A percentile compares a stretch with the other conserved stretches of the same genome.
These are phyloP conservation scores for Tilletia horrida DNA, from an alignment of 1,284 basidiomycete genomes.

Conservation along the genomic window DNA sequence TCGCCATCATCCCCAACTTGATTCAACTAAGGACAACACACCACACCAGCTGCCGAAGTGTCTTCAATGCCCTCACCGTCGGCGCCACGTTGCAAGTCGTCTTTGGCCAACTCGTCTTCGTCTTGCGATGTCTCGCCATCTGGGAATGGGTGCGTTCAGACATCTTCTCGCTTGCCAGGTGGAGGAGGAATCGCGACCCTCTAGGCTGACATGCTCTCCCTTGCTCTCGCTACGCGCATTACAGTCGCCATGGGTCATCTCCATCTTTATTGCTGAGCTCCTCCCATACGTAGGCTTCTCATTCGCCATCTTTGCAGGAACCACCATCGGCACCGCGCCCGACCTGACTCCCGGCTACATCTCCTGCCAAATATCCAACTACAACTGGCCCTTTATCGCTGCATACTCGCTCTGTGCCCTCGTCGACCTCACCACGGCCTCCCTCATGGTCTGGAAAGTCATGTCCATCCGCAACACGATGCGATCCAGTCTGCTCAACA, in stretches of 20 bases:
- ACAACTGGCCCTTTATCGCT: slow-evolving; percentile 13
- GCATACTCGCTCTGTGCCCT: slow-evolving; percentile 9
- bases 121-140: slow-evolving; percentile 6
- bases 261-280: slow-evolving; percentile 11
- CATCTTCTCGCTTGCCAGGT: background rate
- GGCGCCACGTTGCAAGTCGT: slow-evolving; percentile 13
- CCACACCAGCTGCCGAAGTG: background rate
- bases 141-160: slow-evolving; percentile 10
- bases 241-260: slow-evolving; percentile 12
- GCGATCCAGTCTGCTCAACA: slow-evolving; percentile 6
- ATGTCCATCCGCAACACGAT: slow-evolving; percentile 14
- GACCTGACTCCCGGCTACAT: slow-evolving; percentile 12
- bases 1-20: slow-evolving; percentile 14
- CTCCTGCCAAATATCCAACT: slow-evolving; percentile 19
- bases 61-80: slow-evolving; percentile 7
- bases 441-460: slow-evolving; percentile 17
- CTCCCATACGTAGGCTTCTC: slow-evolving; percentile 19
- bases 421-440: slow-evolving; percentile 15
- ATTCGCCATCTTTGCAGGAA: slow-evolving; percentile 17
- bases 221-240: background rate
- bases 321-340: background rate
- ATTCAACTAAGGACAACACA: background rate
- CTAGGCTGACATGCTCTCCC: too few relatives aligned
- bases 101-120: slow-evolving; percentile 13
- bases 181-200: too few relatives aligned